Evolutionary conservation across 306 rosid genomes (phyloP).

Genomic region (Carpinus fangiana): DNA sequence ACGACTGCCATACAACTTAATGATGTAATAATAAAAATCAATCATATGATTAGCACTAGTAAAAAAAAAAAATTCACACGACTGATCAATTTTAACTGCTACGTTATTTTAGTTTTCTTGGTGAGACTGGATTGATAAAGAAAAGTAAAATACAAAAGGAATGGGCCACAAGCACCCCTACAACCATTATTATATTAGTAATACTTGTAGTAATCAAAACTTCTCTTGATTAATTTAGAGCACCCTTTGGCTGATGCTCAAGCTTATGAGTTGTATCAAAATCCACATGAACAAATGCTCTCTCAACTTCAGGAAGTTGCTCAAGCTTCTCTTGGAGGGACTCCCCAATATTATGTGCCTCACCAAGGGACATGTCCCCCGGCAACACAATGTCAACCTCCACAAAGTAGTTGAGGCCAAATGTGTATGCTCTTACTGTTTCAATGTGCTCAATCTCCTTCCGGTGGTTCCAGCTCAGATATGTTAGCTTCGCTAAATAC

Average conservation of each 20-base stretch:
- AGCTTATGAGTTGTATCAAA: conserved; percentile 71
- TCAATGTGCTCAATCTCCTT: conserved; percentile 71
- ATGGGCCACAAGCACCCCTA: no score
- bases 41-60: no score
- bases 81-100: no score
- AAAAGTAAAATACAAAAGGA: no score
- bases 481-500: conserved; percentile 78
- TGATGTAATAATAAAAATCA: no score
- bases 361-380: conserved; percentile 53
- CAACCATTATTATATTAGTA: neutral
- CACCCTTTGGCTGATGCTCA: conserved; percentile 59
- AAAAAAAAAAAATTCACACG: no score
- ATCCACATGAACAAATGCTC: conserved; percentile 95
- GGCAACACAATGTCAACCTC: conserved; percentile 82
- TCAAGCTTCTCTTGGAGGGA: conserved; percentile 90
- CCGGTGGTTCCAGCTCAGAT: conserved; percentile 83
- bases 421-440: conserved; percentile 76
- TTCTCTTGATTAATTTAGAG: neutral
- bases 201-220: neutral
- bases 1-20: no score
- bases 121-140: no score
- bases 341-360: conserved; percentile 89
- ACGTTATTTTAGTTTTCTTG: no score
- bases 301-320: conserved; percentile 65
- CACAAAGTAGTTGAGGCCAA: conserved; percentile 77